These are phyloP conservation scores for Persicaria tinctoria DNA, from an alignment of 148 eudicot genomes.

Conservation along the genomic window DNA sequence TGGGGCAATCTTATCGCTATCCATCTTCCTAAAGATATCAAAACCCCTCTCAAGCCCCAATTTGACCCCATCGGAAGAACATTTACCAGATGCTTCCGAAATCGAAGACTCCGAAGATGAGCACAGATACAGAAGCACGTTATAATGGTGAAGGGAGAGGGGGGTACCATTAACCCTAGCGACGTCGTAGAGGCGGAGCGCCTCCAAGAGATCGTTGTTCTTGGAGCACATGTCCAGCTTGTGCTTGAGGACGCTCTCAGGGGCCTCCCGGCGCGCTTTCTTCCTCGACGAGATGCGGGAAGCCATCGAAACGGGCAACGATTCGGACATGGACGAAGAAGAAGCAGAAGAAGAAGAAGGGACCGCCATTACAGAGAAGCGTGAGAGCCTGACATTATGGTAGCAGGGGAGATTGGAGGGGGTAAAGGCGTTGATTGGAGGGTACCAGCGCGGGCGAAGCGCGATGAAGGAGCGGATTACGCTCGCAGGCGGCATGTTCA, in stretches of 20 bases:
- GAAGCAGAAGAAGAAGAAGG: conserved; percentile 5
- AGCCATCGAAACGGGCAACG: conserved; percentile 1
- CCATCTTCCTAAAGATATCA: conserved; percentile 71
- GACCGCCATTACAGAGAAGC: conserved; percentile 8
- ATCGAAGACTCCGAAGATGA: not conserved
- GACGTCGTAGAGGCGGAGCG: conserved; percentile 45
- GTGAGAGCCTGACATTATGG: not conserved
- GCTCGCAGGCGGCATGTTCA: conserved; percentile 1
- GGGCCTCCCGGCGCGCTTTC: conserved; percentile 33
- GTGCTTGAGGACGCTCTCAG: conserved; percentile 38
- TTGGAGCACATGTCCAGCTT: conserved; percentile 66
- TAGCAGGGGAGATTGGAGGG: not conserved
- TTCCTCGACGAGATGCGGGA: conserved; percentile 23
- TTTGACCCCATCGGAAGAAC: conserved; percentile 2
- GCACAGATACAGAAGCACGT: conserved; percentile 70
- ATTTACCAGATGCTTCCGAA: not conserved
- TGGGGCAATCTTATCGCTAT: conserved; percentile 46
- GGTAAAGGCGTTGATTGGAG: not conserved
- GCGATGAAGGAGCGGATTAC: conserved; percentile 5
- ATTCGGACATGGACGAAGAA: not conserved
- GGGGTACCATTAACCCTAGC: conserved; percentile 36
- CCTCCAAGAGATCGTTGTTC: conserved; percentile 37
- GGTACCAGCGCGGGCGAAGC: conserved; percentile 3
- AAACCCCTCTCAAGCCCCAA: conserved; percentile 60
- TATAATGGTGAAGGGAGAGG: conserved; percentile 47